Base-by-base conservation (phyloP, 805 yeast species). In the Schwanniomyces occidentalis region DNA sequence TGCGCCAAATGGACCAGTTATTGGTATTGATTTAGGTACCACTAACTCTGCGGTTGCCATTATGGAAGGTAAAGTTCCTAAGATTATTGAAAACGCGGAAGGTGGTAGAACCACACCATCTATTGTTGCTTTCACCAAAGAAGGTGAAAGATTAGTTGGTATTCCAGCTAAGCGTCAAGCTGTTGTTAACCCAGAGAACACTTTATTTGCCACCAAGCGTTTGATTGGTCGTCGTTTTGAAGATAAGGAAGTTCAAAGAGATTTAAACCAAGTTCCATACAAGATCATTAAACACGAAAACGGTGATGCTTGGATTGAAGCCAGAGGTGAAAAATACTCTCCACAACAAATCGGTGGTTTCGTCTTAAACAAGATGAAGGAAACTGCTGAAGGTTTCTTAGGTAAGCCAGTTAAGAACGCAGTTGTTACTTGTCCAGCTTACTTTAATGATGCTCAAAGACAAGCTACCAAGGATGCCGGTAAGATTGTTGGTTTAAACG, bases 381-480 rank as follows among this genome's bases (percentile, higher is more conserved):
- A 90, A 75, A 90, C 96, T 49, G 96, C 97, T 48, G 96, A 88
- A 70, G 82, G 86, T 46, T 83, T 85, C 75, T 73, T 88, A 52
- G 93, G 95, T 69, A 88, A 87, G 77, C 58, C 82, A 28, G 91
- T 82, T 52, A 80, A 78, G 73, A 85, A 87, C 64, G 96, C 97
- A 42, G 95, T 85, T 48, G 95, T 85, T 49, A 85, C 95, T 33
- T 90, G 88, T 49, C 95, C 95, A 45, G 95, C 95, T 44, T 85
- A 85, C 71, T 85, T 85, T 75, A 85, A 85, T 69, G 95, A 85
- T 65, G 85, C 95, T 46, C 95, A 85, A 73, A 80, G 95, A 69
- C 95, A 85, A 71, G 95, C 95, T 50, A 85, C 95, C 63, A 89
- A 89, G 75, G 95, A 89, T 65, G 96, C 97, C 35, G 97, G 97